Evolutionary conservation across 2,329 filamentous ascomycete genomes (phyloP).

Genomic region (Trichophyton rubrum): DNA sequence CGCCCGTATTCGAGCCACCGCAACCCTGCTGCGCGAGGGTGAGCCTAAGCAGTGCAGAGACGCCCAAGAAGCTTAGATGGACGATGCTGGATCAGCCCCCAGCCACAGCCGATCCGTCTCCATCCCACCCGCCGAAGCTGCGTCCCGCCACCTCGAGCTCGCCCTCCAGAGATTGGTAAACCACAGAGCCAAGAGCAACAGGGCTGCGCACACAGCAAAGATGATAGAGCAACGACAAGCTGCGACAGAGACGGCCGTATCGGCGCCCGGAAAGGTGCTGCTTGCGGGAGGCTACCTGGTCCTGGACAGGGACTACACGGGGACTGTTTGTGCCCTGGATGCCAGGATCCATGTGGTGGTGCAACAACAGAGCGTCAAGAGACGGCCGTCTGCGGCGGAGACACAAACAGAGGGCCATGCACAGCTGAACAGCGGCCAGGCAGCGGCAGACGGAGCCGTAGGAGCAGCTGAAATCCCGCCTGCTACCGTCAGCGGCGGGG

Average conservation of each 20-base stretch:
- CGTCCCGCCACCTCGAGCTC: background rate
- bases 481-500: constrained; percentile 5
- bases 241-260: constrained; percentile 47
- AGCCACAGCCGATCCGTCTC: background rate
- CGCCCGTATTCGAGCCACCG: background rate
- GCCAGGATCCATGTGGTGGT: constrained; percentile 51
- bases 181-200: background rate
- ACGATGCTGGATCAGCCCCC: background rate
- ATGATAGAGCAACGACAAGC: background rate
- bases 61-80: background rate
- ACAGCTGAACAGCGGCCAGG: background rate
- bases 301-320: constrained; percentile 75
- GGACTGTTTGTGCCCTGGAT: constrained; percentile 52
- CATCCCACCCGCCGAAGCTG: background rate
- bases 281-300: constrained; percentile 91
- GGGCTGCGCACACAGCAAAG: background rate
- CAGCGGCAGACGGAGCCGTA: background rate
- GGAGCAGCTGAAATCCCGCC: constrained; percentile 7
- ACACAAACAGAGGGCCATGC: constrained; percentile 12
- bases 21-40: background rate
- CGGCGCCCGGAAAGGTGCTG: constrained; percentile 91
- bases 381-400: constrained; percentile 21
- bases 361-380: constrained; percentile 32
- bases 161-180: background rate
- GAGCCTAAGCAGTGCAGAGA: background rate